A percentile compares a stretch with the other conserved stretches of the same genome.
Evolutionary conservation across 495 filamentous ascomycete genomes (phyloP).

Genomic region (Aspergillus sclerotiicarbonarius): DNA sequence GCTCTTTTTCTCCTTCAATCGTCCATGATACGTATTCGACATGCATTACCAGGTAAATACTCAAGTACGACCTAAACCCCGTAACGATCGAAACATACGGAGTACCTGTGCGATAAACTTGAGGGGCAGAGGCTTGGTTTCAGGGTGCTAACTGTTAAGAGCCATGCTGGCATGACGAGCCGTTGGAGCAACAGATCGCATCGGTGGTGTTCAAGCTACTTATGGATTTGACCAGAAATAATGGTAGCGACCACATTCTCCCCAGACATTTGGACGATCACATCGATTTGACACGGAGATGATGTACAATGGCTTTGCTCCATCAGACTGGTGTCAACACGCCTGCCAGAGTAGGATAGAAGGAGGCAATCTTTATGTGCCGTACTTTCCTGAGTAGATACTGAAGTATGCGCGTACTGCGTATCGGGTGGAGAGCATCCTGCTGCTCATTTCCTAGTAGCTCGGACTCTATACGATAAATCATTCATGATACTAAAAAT

Average conservation of each 20-base stretch:
- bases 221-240: slow-evolving; percentile 6
- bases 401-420: not conserved
- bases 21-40: not conserved
- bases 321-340: not conserved
- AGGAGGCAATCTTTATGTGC: too few relatives aligned
- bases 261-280: too few relatives aligned
- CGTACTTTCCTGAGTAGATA: not conserved
- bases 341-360: too few relatives aligned
- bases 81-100: slow-evolving; percentile 10
- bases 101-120: slow-evolving; percentile 13
- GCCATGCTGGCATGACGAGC: not conserved
- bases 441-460: not conserved
- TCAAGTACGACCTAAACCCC: not conserved
- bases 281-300: too few relatives aligned
- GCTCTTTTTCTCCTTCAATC: not conserved
- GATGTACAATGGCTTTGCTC: too few relatives aligned
- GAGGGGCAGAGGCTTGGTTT: slow-evolving; percentile 4
- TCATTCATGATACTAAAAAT: slow-evolving; percentile 10
- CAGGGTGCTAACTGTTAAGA: slow-evolving; percentile 1
- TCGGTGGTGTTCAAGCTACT: not conserved
- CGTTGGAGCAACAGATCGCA: slow-evolving; percentile 8
- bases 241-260: not conserved
- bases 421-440: not conserved
- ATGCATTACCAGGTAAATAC: slow-evolving; percentile 11
- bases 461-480: not conserved